Evolutionary conservation across 176 grass and related monocot species (phyloP), one percentile per base, ranked within the genome.

Genomic region (Juncus inflexus): DNA sequence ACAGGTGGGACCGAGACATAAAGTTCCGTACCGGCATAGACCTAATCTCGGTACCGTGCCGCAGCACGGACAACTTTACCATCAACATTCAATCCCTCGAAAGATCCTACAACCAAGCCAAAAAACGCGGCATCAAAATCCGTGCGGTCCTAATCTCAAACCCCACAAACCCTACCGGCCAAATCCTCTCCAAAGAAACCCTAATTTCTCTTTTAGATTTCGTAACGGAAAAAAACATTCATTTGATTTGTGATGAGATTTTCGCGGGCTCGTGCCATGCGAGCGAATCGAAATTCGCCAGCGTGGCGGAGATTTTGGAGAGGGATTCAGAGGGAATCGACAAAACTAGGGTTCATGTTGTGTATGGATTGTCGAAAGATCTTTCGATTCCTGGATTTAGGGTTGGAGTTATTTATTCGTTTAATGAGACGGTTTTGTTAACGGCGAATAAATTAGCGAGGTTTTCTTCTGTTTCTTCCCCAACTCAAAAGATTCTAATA

Each of bases 211-310:
- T 96, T 80, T 70, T 96, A 49, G 55, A 84, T 6, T 91, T 96
- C 61, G 87, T 74, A 37, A 66, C 84, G 35, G 79, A 91, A 55
- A 96, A 91, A 83, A 96, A 91, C 63, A 91, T 96, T 58, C 92
- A 96, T 79, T 80, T 96, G 2, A 91, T 96, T 63, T 96, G 81
- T 86, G 87, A 96, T 74, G 92, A 96, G 79, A 67, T 96, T 38
- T 96, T 88, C 87, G 92, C 87, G 64, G 92, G 92, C 14, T 96
- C 92, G 52, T 86, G 72, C 12, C 84, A 86, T 68, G 92, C 69
- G 66, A 66, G 14, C 50, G 68, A 63, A 59, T 71, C 68, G 15
- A 78, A 81, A 63, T 96, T 96, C 79, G 82, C 81, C 13, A 91
- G 92, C 12, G 76, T 91, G 37, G 82, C 82, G 12, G 92, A 91